Evolutionary conservation across 2,329 filamentous ascomycete species (phyloP).

Genomic region (Trichoderma sp.): DNA sequence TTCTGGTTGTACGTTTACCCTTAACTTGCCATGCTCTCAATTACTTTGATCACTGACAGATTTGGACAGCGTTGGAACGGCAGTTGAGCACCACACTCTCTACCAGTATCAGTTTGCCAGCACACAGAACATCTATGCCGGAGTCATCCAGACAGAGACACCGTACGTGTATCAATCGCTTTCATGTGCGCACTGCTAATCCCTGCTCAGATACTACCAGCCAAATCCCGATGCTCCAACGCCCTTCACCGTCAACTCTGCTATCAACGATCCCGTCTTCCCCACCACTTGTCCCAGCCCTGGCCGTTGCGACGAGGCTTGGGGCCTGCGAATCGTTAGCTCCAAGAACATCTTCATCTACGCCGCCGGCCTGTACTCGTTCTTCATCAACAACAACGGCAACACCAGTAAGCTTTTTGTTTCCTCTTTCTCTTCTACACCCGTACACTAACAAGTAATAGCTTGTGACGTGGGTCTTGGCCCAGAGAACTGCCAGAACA

Average conservation of each 20-base stretch:
- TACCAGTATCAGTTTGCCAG: conserved; percentile 54
- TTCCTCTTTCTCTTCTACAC: background rate
- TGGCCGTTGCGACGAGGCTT: conserved; percentile 9
- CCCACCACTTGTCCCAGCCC: background rate
- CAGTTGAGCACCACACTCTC: conserved; percentile 52
- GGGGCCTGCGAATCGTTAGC: conserved; percentile 15
- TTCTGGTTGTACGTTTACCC: conserved; percentile 16
- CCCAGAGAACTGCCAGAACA: conserved; percentile 9
- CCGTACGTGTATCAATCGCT: background rate
- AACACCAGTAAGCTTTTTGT: background rate
- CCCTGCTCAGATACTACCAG: conserved; percentile 41
- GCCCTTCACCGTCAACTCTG: conserved; percentile 31
- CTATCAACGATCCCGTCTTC: conserved; percentile 12
- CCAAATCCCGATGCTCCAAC: conserved; percentile 32
- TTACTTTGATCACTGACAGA: background rate
- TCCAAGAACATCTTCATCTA: conserved; percentile 9
- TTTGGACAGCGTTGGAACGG: conserved; percentile 34
- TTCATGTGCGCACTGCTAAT: background rate
- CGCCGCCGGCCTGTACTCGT: conserved; percentile 19
- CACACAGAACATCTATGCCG: conserved; percentile 58
- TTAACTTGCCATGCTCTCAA: background rate
- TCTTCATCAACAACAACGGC: conserved; percentile 9
- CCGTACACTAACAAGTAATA: background rate
- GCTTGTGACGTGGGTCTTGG: conserved; percentile 4
- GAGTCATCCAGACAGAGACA: conserved; percentile 66